These are phyloP conservation scores for Blastobotrys peoriensis DNA, from an alignment of 805 yeast species.

Conservation along the genomic window DNA sequence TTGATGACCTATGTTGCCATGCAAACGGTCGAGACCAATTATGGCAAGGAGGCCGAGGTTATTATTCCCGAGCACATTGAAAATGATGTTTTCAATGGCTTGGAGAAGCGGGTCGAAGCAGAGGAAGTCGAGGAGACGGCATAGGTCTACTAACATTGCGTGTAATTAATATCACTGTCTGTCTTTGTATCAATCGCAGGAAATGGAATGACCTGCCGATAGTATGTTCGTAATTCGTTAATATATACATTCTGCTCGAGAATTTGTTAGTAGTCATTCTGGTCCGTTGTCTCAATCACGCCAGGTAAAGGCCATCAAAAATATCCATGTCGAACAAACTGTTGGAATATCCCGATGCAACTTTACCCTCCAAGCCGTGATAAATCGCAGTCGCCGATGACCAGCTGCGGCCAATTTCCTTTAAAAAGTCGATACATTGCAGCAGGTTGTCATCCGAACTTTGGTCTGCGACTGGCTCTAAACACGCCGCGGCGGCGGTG, in stretches of 20 bases:
- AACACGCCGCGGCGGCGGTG: slow-evolving; percentile 17
- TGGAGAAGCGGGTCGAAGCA: neutral
- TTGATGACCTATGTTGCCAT: slow-evolving; percentile 15
- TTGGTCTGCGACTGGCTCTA: slow-evolving; percentile 4
- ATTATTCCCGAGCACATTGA: slow-evolving; percentile 10
- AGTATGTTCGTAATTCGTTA: no score
- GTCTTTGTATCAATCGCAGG: no score
- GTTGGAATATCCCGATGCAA: slow-evolving; percentile 2
- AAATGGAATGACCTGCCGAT: no score
- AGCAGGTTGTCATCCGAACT: neutral
- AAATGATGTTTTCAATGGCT: slow-evolving; percentile 1
- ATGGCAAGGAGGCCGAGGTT: slow-evolving; percentile 15
- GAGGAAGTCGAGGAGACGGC: neutral
- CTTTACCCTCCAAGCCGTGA: slow-evolving; percentile 9
- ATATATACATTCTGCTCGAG: no score
- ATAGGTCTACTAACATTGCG: no score
- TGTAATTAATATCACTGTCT: no score
- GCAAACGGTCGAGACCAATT: slow-evolving; percentile 13
- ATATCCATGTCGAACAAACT: slow-evolving; percentile 4
- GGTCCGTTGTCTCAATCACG: no score
- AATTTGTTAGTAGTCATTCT: no score
- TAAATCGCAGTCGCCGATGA: slow-evolving; percentile 13
- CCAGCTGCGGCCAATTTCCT: slow-evolving; percentile 16
- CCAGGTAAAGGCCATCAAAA: slow-evolving; percentile 3
- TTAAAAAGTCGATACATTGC: slow-evolving; percentile 12